phyloP scores from a whole-genome alignment of 108 stramenopile species.

The Conticribra weissflogii region DNA sequence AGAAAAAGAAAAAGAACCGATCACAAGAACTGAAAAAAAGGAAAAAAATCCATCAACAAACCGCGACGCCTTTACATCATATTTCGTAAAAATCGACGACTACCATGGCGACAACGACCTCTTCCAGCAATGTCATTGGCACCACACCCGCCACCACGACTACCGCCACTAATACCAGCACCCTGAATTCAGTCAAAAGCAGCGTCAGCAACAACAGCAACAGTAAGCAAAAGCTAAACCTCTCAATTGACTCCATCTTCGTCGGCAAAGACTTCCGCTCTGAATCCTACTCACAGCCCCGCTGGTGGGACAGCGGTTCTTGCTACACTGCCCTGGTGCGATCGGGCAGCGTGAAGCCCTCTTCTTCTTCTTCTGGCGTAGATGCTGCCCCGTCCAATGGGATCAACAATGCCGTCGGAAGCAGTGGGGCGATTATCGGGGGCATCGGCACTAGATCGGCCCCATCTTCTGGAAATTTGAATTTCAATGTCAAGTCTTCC shows the following conservation, averaged over 20 bases:
- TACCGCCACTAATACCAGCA: too few species aligned
- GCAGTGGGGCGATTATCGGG: not conserved
- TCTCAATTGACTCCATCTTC: conserved; percentile 45
- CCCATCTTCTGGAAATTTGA: not conserved
- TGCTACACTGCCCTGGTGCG: conserved; percentile 46
- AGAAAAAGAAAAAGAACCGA: too few species aligned
- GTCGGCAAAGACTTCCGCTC: conserved; percentile 47
- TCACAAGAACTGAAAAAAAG: too few species aligned
- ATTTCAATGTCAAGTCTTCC: not conserved
- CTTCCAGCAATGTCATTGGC: too few species aligned
- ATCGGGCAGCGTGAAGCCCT: conserved; percentile 20
- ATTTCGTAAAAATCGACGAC: too few species aligned
- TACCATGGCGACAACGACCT: too few species aligned
- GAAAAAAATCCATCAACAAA: too few species aligned
- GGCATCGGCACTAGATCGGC: not conserved
- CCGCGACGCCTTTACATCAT: too few species aligned
- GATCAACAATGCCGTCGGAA: not conserved
- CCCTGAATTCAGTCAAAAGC: too few species aligned
- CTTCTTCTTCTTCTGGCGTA: too few species aligned
- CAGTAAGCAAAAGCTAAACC: conserved; percentile 2
- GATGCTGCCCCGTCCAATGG: not conserved
- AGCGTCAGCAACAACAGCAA: not conserved
- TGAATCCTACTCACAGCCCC: conserved; percentile 41
- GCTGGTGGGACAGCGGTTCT: conserved; percentile 47
- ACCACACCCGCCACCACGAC: too few species aligned